Evolutionary conservation across 345 rosid genomes (phyloP), one percentile per base, ranked within the genome.

Genomic region (Populus alba): DNA sequence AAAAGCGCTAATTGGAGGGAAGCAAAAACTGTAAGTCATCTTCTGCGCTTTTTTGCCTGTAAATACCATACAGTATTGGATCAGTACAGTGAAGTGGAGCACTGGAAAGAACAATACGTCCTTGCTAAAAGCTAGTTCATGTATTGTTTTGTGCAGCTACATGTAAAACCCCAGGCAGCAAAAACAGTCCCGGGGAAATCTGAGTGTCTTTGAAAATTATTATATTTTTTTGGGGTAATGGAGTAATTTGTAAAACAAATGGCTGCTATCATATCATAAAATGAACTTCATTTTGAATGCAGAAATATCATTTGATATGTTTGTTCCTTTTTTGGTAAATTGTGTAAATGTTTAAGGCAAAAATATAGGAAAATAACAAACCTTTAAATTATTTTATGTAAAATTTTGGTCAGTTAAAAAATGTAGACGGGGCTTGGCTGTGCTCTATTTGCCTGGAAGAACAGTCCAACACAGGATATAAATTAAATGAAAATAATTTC

Each of bases 1-100:
- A 33, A 35, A 17, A 16, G 13, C 49, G 59, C 35, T 16, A 15
- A 9, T 17, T 35, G 81, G 88, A 87, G 31, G 23, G 39, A 15
- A 7, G 47, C 22, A n/a, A 5, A 39, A 55, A 10, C 33, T 1
- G 2, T 11, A 65, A 37, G 20, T 27, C 51, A 31, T 71, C 10
- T 25, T 23, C 53, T 41, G 15, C 29, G 2, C 1, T 45, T 9
- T n/a, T 62, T 77, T 18, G 9, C 16, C n/a, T 72, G 57, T 23
- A 37, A 31, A 78, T 49, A 38, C 68, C 20, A 15, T 8, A 22
- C 27, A 16, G 29, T 23, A 61, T 62, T 13, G 70, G 71, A 71
- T 31, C 45, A 22, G 29, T 31, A 29, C 41, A 70, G 68, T 18
- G 43, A 5, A 45, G 20, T 66, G n/a, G 45, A 15, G 47, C 31